Evolutionary conservation across 371 early-diverging fungal genomes (phyloP).

Genomic region (Syncephalastrum racemosum): DNA sequence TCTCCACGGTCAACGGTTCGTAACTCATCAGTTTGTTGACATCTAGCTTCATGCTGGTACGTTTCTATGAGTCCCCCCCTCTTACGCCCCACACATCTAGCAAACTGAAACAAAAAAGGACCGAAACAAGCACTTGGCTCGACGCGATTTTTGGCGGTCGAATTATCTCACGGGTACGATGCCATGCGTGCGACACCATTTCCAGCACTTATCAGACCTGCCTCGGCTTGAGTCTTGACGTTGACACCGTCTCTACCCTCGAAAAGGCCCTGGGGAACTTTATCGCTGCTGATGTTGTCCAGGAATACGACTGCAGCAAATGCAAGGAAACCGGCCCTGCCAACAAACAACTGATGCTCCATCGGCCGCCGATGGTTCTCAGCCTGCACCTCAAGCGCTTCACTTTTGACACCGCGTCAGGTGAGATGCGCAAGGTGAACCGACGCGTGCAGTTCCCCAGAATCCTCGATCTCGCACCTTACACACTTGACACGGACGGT

Average conservation of each 20-base stretch:
- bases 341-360: slow-evolving; percentile 75
- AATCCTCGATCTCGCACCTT: slow-evolving; percentile 54
- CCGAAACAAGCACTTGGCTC: slow-evolving; percentile 73
- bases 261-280: slow-evolving; percentile 67
- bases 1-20: slow-evolving; percentile 26
- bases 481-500: slow-evolving; percentile 20
- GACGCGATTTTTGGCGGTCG: slow-evolving; percentile 85
- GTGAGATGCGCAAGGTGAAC: slow-evolving; percentile 62
- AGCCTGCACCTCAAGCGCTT: slow-evolving; percentile 64
- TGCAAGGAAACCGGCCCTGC: slow-evolving; percentile 74
- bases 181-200: slow-evolving; percentile 67
- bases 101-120: slow-evolving; percentile 65
- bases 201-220: slow-evolving; percentile 77
- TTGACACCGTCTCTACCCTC: slow-evolving; percentile 60
- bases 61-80: too few relatives aligned
- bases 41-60: too few relatives aligned
- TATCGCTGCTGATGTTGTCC: slow-evolving; percentile 39
- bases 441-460: slow-evolving; percentile 46
- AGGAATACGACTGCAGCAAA: slow-evolving; percentile 11
- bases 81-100: slow-evolving; percentile 21
- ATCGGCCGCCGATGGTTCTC: slow-evolving; percentile 55
- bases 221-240: slow-evolving; percentile 79
- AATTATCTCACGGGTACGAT: slow-evolving; percentile 75
- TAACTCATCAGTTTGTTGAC: background rate
- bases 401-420: slow-evolving; percentile 48